Percentiles rank a stretch among this genome's conserved stretches.
Evolutionary conservation across 2,329 filamentous ascomycete species (phyloP).

Genomic region (Arthrobotrys musiformis): DNA sequence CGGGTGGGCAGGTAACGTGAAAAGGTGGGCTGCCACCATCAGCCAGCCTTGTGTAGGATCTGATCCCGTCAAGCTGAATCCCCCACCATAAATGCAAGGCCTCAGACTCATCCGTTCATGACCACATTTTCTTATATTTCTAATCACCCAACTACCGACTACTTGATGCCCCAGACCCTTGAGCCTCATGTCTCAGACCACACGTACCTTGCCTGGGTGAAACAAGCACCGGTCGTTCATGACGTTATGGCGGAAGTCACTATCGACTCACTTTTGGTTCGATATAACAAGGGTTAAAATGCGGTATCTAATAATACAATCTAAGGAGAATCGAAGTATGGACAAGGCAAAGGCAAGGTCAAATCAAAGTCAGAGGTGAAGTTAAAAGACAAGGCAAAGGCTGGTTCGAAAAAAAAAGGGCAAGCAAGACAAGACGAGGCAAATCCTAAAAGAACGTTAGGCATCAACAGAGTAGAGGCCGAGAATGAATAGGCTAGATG

Average conservation of each 20-base stretch:
- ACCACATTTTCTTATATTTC: slow-evolving; percentile 11
- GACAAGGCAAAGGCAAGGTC: slow-evolving; percentile 1
- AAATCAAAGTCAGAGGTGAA: neutral
- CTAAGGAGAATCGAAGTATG: slow-evolving; percentile 35
- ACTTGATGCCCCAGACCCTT: too few species aligned
- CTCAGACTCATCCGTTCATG: neutral
- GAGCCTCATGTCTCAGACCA: neutral
- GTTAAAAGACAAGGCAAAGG: neutral
- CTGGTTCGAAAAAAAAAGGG: neutral
- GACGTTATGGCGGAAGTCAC: slow-evolving; percentile 17
- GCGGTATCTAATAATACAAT: slow-evolving; percentile 54
- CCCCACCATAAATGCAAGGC: slow-evolving; percentile 1
- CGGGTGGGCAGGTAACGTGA: slow-evolving; percentile 38
- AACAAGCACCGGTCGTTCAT: neutral
- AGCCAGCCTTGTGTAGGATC: slow-evolving; percentile 31
- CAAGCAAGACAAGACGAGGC: neutral
- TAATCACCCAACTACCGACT: too few species aligned
- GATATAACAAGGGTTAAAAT: neutral
- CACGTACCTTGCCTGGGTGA: neutral
- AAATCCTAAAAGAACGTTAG: slow-evolving; percentile 39
- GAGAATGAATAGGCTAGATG: slow-evolving; percentile 12
- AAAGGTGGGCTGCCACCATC: slow-evolving; percentile 25
- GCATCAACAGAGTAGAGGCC: slow-evolving; percentile 16
- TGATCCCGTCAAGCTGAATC: slow-evolving; percentile 25
- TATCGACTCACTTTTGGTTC: slow-evolving; percentile 36